phyloP scores from a whole-genome alignment of 2,329 filamentous ascomycete species.

The Aureobasidium pullulans region DNA sequence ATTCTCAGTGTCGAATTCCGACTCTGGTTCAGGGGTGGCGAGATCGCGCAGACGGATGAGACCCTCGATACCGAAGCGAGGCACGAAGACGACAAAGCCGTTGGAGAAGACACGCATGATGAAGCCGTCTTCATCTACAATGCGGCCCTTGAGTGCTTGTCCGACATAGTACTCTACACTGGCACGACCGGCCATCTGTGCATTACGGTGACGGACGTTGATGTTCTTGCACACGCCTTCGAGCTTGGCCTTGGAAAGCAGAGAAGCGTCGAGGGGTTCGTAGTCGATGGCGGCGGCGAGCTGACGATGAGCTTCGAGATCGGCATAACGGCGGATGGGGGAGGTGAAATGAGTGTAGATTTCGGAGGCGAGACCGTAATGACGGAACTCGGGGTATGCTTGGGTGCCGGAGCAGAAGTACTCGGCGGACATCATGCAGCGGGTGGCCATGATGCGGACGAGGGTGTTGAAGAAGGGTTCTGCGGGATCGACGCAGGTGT shows the following conservation, averaged over 20 bases:
- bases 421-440: constrained; percentile 98
- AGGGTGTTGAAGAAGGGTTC: constrained; percentile 99
- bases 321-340: constrained; percentile 95
- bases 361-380: constrained; percentile 91
- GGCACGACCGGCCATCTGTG: constrained; percentile 87
- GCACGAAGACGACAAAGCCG: constrained; percentile 93
- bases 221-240: constrained; percentile 97
- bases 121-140: constrained; percentile 80
- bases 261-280: constrained; percentile 71
- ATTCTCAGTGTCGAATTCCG: constrained; percentile 75
- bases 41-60: constrained; percentile 82
- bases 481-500: constrained; percentile 66
- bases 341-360: constrained; percentile 99
- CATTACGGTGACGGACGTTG: constrained; percentile 94
- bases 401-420: constrained; percentile 96
- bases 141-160: constrained; percentile 76
- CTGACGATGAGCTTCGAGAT: constrained; percentile 88
- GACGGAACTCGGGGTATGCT: constrained; percentile 86
- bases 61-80: constrained; percentile 89
- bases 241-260: constrained; percentile 75
- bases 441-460: constrained; percentile 91
- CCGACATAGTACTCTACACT: constrained; percentile 98
- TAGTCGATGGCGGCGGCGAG: constrained; percentile 93
- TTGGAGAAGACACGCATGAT: constrained; percentile 97
- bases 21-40: constrained; percentile 65